Conservation (phyloP, 225 moss, liverwort and hornwort species). For the Lunularia cruciata region DNA sequence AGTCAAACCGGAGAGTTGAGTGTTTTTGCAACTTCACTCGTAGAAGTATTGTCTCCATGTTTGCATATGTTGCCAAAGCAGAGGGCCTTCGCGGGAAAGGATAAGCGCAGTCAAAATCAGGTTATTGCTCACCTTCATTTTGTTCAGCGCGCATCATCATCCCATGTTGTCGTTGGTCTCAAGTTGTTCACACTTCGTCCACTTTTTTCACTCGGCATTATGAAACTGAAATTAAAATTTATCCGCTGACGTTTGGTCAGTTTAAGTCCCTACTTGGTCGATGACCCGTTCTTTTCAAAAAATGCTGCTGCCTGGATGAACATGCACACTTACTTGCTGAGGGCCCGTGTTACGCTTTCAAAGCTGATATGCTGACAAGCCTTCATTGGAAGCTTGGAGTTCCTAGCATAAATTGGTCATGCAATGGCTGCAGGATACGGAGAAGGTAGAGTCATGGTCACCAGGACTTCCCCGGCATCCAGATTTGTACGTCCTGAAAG, state of each 20-base stretch:
- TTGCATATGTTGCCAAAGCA: constrained; percentile 91
- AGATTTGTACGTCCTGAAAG: constrained; percentile 73
- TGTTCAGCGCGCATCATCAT: background rate
- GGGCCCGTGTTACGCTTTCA: too few species aligned
- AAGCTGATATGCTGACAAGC: background rate
- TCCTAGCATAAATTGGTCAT: background rate
- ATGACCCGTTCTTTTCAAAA: too few species aligned
- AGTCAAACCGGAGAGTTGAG: constrained; percentile 77
- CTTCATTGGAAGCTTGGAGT: background rate
- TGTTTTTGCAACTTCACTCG: constrained; percentile 64
- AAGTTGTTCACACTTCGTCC: too few species aligned
- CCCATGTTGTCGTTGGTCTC: background rate
- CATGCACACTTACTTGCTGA: too few species aligned
- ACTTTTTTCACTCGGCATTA: too few species aligned
- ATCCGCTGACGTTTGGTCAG: too few species aligned
- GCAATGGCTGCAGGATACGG: constrained; percentile 45
- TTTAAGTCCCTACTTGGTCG: too few species aligned
- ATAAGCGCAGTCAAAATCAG: constrained; percentile 35
- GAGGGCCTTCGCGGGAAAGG: constrained; percentile 56
- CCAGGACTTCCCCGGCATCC: constrained; percentile 72
- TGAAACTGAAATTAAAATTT: too few species aligned
- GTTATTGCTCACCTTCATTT: constrained; percentile 20
- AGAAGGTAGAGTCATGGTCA: constrained; percentile 65
- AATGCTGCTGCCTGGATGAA: too few species aligned
- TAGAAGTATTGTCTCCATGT: constrained; percentile 84